phyloP scores from a whole-genome alignment of 1,284 basidiomycete genomes.

The Pseudomicrostroma phylloplanum region DNA sequence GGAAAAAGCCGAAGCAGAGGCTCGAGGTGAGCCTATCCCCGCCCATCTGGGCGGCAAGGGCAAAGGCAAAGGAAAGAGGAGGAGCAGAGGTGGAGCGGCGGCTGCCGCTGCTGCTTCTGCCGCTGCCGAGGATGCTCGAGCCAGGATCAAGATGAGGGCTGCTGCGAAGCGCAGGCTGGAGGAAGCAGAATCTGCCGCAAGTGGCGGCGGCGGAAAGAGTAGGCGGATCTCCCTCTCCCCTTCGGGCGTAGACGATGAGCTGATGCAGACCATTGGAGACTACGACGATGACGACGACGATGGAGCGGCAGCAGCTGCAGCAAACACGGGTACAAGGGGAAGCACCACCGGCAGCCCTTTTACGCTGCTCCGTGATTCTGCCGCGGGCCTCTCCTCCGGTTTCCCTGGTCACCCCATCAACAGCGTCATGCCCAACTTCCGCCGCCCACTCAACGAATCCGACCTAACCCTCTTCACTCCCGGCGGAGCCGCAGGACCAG shows the following conservation, averaged over 20 bases:
- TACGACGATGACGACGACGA: not conserved
- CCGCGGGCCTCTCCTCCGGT: not conserved
- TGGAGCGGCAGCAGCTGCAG: not conserved
- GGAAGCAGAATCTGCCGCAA: not conserved
- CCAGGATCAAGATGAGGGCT: not conserved
- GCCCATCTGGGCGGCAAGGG: not conserved
- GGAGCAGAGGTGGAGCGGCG: constrained; percentile 6
- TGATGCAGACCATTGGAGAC: not conserved
- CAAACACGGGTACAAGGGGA: not conserved
- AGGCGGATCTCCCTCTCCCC: not conserved
- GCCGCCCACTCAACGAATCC: not conserved
- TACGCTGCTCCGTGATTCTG: not conserved
- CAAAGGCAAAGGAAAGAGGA: constrained; percentile 12
- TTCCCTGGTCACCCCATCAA: not conserved
- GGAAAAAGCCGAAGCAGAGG: constrained; percentile 9
- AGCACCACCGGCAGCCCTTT: not conserved
- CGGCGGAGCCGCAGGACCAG: no score
- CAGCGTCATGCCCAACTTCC: not conserved
- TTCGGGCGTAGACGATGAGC: not conserved
- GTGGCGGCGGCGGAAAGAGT: not conserved
- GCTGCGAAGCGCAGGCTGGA: not conserved
- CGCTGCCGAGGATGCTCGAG: not conserved
- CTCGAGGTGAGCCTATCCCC: not conserved
- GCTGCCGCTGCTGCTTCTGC: not conserved
- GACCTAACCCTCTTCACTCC: not conserved